These are phyloP conservation scores for Pleomassaria siparia DNA, from an alignment of 2,329 filamentous ascomycete genomes.

Conservation along the genomic window DNA sequence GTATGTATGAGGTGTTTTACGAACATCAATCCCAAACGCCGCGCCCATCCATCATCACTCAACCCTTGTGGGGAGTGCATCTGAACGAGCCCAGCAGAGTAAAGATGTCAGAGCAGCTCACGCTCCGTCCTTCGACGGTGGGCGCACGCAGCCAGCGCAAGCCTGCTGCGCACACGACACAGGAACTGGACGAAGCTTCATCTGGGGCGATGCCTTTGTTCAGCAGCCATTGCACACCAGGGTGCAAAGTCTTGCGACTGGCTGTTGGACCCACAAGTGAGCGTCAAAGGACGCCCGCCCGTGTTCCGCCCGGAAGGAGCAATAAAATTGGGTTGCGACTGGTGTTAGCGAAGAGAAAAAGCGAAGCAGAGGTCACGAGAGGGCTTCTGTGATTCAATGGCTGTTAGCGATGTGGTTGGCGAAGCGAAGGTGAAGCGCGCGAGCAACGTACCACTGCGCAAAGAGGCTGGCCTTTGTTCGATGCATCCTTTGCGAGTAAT, in stretches of 20 bases:
- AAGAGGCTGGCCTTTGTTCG: neutral
- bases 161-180: conserved; percentile 6
- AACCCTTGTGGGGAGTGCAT: conserved; percentile 23
- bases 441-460: conserved; percentile 1
- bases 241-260: conserved; percentile 15
- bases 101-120: conserved; percentile 38
- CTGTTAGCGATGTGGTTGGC: neutral
- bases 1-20: conserved; percentile 38
- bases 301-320: conserved; percentile 17
- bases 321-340: neutral
- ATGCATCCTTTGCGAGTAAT: too few relatives aligned
- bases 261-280: conserved; percentile 36
- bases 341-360: neutral
- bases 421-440: too few relatives aligned
- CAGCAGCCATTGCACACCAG: conserved; percentile 33
- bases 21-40: conserved; percentile 33
- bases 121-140: conserved; percentile 11
- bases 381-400: neutral
- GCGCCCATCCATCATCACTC: conserved; percentile 27
- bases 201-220: conserved; percentile 42
- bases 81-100: conserved; percentile 17
- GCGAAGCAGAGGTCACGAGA: neutral
- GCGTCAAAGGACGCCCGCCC: conserved; percentile 11
- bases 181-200: conserved; percentile 16
- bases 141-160: conserved; percentile 13